These are phyloP conservation scores for Euphorbia corollata DNA, from an alignment of 441 rosid species.

Conservation along the genomic window DNA sequence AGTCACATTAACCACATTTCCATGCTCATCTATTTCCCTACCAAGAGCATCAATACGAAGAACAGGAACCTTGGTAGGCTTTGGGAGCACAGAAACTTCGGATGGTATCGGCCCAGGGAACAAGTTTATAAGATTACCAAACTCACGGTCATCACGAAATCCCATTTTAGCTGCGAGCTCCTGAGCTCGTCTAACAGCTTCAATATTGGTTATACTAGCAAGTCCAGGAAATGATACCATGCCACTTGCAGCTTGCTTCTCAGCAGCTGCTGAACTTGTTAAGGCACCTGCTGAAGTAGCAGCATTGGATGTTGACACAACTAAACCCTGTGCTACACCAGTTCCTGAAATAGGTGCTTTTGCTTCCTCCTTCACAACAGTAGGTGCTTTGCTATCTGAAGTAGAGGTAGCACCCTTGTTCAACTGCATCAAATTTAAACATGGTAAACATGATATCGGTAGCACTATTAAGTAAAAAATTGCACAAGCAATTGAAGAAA, in stretches of 20 bases:
- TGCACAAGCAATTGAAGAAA: not conserved
- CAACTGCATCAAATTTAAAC: slow-evolving; percentile 36
- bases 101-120: slow-evolving; percentile 53
- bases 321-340: slow-evolving; percentile 22
- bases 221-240: slow-evolving; percentile 34
- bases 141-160: slow-evolving; percentile 67
- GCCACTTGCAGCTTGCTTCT: slow-evolving; percentile 28
- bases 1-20: slow-evolving; percentile 64
- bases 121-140: slow-evolving; percentile 56
- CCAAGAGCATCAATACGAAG: slow-evolving; percentile 88
- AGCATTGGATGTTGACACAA: slow-evolving; percentile 24
- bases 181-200: slow-evolving; percentile 87
- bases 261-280: slow-evolving; percentile 32
- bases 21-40: slow-evolving; percentile 93
- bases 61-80: slow-evolving; percentile 81
- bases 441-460: slow-evolving; percentile 1
- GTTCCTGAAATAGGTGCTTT: slow-evolving; percentile 15
- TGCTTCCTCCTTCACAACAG: slow-evolving; percentile 24
- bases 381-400: slow-evolving; percentile 31
- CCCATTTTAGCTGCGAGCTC: slow-evolving; percentile 86
- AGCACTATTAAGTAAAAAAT: not conserved
- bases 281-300: slow-evolving; percentile 23
- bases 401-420: slow-evolving; percentile 37
- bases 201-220: slow-evolving; percentile 45
- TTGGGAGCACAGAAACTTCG: slow-evolving; percentile 52